phyloP scores from a whole-genome alignment of 148 eudicot species.

The Gaultheria prostrata region DNA sequence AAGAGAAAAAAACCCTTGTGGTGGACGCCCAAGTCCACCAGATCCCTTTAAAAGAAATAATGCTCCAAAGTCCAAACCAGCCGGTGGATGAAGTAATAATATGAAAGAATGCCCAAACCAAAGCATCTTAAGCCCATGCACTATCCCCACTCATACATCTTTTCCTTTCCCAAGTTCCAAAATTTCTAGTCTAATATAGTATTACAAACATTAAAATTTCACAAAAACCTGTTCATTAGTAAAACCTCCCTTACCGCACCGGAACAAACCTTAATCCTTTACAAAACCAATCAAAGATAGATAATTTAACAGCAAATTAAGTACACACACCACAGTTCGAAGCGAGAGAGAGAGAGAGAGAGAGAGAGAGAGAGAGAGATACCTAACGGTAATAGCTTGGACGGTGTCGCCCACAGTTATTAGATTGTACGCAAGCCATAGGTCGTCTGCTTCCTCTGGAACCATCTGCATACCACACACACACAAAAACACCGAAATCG shows the following conservation, averaged over 20 bases:
- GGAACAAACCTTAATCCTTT: background rate
- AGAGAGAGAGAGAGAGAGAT: background rate
- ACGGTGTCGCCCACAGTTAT: slow-evolving; percentile 73
- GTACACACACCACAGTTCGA: background rate
- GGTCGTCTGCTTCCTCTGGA: slow-evolving; percentile 86
- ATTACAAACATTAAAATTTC: background rate
- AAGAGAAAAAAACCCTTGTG: background rate
- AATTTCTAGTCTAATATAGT: background rate
- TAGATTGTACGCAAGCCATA: slow-evolving; percentile 88
- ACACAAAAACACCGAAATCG: background rate
- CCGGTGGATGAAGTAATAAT: background rate
- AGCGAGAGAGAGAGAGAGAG: background rate
- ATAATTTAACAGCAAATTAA: background rate
- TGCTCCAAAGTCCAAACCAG: background rate
- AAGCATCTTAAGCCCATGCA: background rate
- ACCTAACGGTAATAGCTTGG: slow-evolving; percentile 81
- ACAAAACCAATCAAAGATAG: background rate
- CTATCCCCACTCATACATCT: background rate
- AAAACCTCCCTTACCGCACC: background rate
- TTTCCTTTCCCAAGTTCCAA: background rate
- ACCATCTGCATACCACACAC: slow-evolving; percentile 47
- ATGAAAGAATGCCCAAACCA: background rate
- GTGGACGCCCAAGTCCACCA: background rate
- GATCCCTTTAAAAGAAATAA: background rate
- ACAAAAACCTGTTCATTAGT: background rate